Base-by-base conservation (phyloP, 441 rosid genomes). In the Mallotus japonicus region DNA sequence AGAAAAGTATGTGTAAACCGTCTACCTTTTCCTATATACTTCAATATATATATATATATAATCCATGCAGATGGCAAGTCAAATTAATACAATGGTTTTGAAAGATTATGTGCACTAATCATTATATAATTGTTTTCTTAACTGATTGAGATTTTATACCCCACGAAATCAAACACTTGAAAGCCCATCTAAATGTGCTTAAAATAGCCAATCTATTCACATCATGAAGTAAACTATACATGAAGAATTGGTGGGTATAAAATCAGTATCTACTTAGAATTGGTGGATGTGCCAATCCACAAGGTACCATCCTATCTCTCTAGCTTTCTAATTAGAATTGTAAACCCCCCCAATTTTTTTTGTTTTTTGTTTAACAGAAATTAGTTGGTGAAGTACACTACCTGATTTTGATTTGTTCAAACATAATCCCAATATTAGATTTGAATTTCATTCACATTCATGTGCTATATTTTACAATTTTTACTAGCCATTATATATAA, bases 121-220 rank as follows among this genome's bases (percentile, higher is more conserved):
- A 57, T 37, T 62, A 32, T 37, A 28, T 32, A 58, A 65, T 74
- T 47, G 32, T 54, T 76, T 79, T 78, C 86, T 81, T 83, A 81
- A 80, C 83, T 69, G 90, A 85, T 78, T 77, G 80, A 67, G 84
- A 85, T 78, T 80, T 83, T 73, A 80, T 77, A 84, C 85, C 86
- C 86, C 89, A 80, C 83, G 87, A 84, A 83, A 84, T 80, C 78
- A 75, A 83, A 74, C 81, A 78, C 79, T 68, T 71, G 79, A 63
- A 79, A 69, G 68, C 79, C 65, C 82, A 76, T 72, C 80, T 67
- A 51, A 16, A 76, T 70, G 34, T 76, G 20, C 78, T 67, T 73
- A 63, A 56, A 71, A 75, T 83, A 71, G 71, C 69, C 78, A 57
- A 69, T 79, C 74, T 75, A 75, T 82, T 78, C 46, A 50, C 61